phyloP scores from a whole-genome alignment of 1,139 yeast species.

The Pichia sorboxylosa region DNA sequence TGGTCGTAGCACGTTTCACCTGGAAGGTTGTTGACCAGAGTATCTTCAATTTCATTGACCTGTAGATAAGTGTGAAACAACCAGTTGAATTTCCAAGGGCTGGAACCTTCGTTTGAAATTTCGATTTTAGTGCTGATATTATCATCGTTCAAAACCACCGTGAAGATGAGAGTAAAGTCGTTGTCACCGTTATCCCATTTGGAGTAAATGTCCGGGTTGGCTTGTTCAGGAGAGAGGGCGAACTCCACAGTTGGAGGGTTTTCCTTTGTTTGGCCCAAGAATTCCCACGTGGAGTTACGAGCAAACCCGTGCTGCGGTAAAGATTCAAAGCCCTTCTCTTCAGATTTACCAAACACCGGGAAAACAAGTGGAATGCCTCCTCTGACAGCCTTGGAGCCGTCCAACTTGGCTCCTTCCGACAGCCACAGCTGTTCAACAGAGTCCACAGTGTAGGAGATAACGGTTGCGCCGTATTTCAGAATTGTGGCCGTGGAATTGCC shows the following conservation, averaged over 20 bases:
- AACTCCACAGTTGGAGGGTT: slow-evolving; percentile 68
- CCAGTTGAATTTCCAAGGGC: slow-evolving; percentile 78
- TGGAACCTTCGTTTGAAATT: slow-evolving; percentile 57
- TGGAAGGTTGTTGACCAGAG: slow-evolving; percentile 63
- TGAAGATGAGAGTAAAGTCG: slow-evolving; percentile 69
- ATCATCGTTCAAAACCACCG: slow-evolving; percentile 46
- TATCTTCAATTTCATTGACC: slow-evolving; percentile 65
- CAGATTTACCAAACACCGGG: slow-evolving; percentile 82
- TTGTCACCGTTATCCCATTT: slow-evolving; percentile 51
- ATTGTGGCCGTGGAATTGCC: slow-evolving; percentile 40
- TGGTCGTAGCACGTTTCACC: slow-evolving; percentile 69
- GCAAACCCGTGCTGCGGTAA: slow-evolving; percentile 97
- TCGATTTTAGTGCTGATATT: slow-evolving; percentile 58
- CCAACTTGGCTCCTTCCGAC: slow-evolving; percentile 66
- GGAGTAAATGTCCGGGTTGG: slow-evolving; percentile 39
- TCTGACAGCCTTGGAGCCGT: slow-evolving; percentile 86
- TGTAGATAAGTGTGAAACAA: slow-evolving; percentile 86
- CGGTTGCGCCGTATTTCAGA: slow-evolving; percentile 81
- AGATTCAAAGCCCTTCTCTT: slow-evolving; percentile 28
- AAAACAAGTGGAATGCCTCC: slow-evolving; percentile 96
- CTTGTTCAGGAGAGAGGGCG: slow-evolving; percentile 77
- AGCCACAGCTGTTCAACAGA: slow-evolving; percentile 69
- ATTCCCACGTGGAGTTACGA: slow-evolving; percentile 81
- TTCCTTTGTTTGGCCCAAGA: slow-evolving; percentile 64
- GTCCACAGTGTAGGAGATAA: slow-evolving; percentile 64